Conservation (phyloP, 2,329 filamentous ascomycete genomes). For the Microdochium paspali region DNA sequence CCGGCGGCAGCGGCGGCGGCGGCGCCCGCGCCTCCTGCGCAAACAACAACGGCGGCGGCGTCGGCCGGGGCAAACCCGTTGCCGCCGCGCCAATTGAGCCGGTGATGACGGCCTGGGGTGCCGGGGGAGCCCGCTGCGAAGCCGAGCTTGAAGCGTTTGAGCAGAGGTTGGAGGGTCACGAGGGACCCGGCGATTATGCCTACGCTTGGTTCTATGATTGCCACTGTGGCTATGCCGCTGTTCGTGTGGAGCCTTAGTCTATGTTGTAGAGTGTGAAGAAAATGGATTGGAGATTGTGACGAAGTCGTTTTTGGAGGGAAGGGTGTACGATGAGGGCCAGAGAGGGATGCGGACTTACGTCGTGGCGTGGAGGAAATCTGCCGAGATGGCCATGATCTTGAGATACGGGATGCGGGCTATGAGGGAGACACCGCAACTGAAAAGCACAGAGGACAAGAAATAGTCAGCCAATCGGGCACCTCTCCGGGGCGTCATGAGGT, state of each 20-base stretch:
- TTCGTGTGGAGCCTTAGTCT: neutral
- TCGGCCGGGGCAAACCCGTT: no score
- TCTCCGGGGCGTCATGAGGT: no score
- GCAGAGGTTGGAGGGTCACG: constrained; percentile 19
- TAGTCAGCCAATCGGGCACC: no score
- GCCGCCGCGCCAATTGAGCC: no score
- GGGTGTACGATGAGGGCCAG: neutral
- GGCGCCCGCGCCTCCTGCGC: no score
- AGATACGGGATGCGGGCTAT: constrained; percentile 26
- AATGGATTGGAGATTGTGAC: neutral
- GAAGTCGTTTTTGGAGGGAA: no score
- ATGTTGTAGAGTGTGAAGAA: neutral
- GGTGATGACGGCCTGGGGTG: no score
- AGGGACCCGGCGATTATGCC: constrained; percentile 23
- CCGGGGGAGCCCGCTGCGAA: neutral
- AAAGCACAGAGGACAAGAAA: constrained; percentile 2
- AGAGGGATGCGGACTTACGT: constrained; percentile 15
- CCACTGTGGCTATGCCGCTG: constrained; percentile 22
- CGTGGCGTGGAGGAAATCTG: constrained; percentile 20
- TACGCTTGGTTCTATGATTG: constrained; percentile 20
- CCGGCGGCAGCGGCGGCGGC: neutral
- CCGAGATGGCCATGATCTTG: constrained; percentile 13
- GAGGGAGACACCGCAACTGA: constrained; percentile 22
- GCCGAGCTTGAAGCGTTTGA: constrained; percentile 15
- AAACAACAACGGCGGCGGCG: no score